Evolutionary conservation across 2,329 filamentous ascomycete genomes (phyloP).

Genomic region (Exutisphaerella laricina): DNA sequence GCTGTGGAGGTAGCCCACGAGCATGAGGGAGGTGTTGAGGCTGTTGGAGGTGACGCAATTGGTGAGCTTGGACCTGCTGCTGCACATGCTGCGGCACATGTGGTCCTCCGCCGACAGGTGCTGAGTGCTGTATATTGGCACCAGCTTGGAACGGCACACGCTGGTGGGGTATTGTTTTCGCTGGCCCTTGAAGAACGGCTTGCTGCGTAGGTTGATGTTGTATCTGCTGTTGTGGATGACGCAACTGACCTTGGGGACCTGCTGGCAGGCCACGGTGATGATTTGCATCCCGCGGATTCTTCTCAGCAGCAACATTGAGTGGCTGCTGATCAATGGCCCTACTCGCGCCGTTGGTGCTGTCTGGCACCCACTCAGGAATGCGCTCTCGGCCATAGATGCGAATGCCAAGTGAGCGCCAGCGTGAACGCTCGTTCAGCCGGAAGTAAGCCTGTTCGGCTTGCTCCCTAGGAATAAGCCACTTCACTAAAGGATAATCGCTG

Average conservation of each 20-base stretch:
- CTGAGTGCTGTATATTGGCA: too few species aligned
- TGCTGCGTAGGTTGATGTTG: too few species aligned
- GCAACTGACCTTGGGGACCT: conserved; percentile 3
- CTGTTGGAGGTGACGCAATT: not conserved
- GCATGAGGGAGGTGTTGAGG: conserved; percentile 2
- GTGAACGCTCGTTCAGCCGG: conserved; percentile 24
- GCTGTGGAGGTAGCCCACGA: too few species aligned
- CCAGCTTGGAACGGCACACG: too few species aligned
- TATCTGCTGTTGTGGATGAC: conserved; percentile 7
- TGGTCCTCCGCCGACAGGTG: too few species aligned
- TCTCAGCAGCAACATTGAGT: conserved; percentile 4
- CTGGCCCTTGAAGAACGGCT: not conserved
- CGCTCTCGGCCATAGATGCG: conserved; percentile 23
- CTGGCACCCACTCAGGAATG: conserved; percentile 5
- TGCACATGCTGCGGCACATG: not conserved
- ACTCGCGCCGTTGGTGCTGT: not conserved
- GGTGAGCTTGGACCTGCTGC: not conserved
- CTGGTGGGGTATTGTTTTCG: too few species aligned
- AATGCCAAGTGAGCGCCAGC: conserved; percentile 24
- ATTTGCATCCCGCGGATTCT: conserved; percentile 2
- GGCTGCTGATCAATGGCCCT: not conserved
- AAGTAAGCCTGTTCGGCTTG: conserved; percentile 21
- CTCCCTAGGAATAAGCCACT: conserved; percentile 26
- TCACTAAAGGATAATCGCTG: conserved; percentile 23
- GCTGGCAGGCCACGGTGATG: not conserved